phyloP scores from a whole-genome alignment of 139 green algal genomes.

The Desmodesmus armatus region DNA sequence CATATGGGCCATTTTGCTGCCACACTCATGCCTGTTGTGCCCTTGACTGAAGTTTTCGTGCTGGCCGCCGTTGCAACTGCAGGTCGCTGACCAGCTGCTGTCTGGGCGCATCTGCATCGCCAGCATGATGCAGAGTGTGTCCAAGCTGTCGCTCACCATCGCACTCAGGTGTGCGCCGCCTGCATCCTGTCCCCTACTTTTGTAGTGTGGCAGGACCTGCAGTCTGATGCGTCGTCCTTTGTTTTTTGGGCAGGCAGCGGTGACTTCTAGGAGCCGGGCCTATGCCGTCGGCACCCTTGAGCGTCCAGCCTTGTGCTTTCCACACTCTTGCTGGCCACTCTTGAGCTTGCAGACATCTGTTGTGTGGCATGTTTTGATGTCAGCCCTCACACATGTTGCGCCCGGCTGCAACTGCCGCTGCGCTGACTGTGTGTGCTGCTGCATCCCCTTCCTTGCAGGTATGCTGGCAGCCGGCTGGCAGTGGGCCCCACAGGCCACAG shows the following conservation, averaged over 20 bases:
- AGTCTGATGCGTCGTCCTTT: neutral
- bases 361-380: neutral
- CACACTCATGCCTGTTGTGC: too few relatives aligned
- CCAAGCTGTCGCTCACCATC: slow-evolving; percentile 78
- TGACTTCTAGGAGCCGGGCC: too few relatives aligned
- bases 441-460: too few relatives aligned
- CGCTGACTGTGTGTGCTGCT: neutral
- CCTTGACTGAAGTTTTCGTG: neutral
- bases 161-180: too few relatives aligned
- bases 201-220: neutral
- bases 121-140: slow-evolving; percentile 85
- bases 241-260: too few relatives aligned
- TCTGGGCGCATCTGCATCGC: slow-evolving; percentile 93
- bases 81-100: slow-evolving; percentile 92
- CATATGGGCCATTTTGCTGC: too few relatives aligned
- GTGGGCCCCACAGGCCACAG: slow-evolving; percentile 84
- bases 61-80: neutral
- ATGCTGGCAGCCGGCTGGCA: slow-evolving; percentile 81
- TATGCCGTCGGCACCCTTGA: too few relatives aligned
- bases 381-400: slow-evolving; percentile 1
- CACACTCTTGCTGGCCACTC: too few relatives aligned
- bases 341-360: neutral
- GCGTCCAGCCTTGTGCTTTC: too few relatives aligned
- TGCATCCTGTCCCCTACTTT: too few relatives aligned
- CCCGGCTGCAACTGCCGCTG: neutral